Evolutionary conservation across 2,329 filamentous ascomycete genomes (phyloP), one percentile per base, ranked within the genome.

Genomic region (Didymella sp.): DNA sequence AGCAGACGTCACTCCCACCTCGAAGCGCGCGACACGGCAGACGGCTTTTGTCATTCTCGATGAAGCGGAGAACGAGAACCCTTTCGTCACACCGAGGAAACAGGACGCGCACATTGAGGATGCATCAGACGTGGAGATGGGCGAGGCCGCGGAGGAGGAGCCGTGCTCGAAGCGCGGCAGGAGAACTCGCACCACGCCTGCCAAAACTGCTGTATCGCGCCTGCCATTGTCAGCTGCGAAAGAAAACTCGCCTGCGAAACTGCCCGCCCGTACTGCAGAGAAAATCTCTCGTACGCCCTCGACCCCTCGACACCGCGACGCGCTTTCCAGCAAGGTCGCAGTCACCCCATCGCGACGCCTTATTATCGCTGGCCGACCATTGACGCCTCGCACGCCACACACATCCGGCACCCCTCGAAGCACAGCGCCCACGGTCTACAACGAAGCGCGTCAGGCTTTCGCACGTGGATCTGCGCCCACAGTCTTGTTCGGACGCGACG

Each of bases 381-480:
- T 89, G 68, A 93, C 91, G 63, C 89, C 93, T 53, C 81, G 89
- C 66, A 96, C 92, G 38, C 90, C 91, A 19, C 87, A 89, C 63
- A 91, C 91, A 12, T 89, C 89, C 11, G 80, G 84, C 30, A 90
- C 90, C 6, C 89, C 91, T 12, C 84, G 86, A 25, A 78, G 78
- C 51, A 80, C 86, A 11, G 80, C 84, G 21, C 86, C 88, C 51
- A 95, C 92, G 0, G 82, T 97, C 33, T 98, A 97, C 76, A 92
- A 95, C 61, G 84, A 88, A 58, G 95, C 92, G 15, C 87, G 94
- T 27, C 92, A 96, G 70, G 78, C 96, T 2, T 99, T 99, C 72
- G 88, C 90, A 6, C 87, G 92, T 46, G 90, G 90, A 60, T 87
- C 89, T 8, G 87, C 88, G 53, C 89, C 91, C 1, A 87, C 88